These are phyloP conservation scores for Triticum dicoccoides DNA, from an alignment of 176 grass and related monocot genomes.

Conservation along the genomic window DNA sequence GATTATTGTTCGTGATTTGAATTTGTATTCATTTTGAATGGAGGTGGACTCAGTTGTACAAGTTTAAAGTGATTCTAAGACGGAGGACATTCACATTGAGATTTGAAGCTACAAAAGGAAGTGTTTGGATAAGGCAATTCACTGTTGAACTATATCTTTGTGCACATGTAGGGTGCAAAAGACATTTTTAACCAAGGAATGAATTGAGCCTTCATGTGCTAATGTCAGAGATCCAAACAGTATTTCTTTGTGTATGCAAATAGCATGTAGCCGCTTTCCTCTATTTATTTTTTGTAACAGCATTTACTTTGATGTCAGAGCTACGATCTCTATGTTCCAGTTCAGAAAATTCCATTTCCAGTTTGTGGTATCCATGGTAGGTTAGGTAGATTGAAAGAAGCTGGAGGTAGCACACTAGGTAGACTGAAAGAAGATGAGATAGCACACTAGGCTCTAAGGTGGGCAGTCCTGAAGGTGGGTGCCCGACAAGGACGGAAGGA, in stretches of 20 bases:
- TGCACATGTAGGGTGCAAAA: background rate
- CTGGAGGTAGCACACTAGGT: background rate
- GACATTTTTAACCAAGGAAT: background rate
- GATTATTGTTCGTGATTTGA: background rate
- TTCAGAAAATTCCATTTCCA: background rate
- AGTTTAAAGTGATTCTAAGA: background rate
- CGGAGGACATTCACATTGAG: background rate
- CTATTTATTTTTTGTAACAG: background rate
- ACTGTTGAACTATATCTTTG: background rate
- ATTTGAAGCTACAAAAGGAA: background rate
- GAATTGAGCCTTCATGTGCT: background rate
- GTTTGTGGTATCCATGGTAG: conserved; percentile 1
- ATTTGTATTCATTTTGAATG: background rate
- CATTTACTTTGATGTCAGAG: background rate
- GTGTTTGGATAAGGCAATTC: background rate
- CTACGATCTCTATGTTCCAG: background rate
- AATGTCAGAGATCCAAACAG: background rate
- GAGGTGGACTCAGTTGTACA: background rate
- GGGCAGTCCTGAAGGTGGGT: background rate
- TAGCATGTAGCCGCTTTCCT: background rate
- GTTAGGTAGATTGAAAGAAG: background rate
- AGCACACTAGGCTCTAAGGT: background rate
- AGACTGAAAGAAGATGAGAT: too few relatives aligned
- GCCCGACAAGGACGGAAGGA: background rate
- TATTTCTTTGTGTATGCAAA: background rate